A percentile compares a stretch with the other conserved stretches of the same genome.
Evolutionary conservation across 2,329 filamentous ascomycete genomes (phyloP).

Genomic region (Colletotrichum destructivum): DNA sequence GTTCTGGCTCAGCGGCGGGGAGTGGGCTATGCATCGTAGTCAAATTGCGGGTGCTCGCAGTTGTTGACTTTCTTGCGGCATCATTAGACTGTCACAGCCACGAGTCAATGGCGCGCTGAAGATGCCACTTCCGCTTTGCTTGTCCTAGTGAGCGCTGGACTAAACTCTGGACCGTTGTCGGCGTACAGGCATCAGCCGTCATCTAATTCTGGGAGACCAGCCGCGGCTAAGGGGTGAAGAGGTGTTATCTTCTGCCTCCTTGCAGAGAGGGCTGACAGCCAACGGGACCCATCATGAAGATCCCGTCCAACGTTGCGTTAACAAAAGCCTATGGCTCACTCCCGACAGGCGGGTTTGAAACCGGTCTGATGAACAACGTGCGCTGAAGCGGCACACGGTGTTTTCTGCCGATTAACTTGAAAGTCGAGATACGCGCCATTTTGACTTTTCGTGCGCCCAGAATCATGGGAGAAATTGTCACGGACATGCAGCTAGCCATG

Average conservation of each 20-base stretch:
- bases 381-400: slow-evolving; percentile 38
- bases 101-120: slow-evolving; percentile 27
- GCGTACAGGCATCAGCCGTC: slow-evolving; percentile 19
- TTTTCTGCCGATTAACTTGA: slow-evolving; percentile 21
- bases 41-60: slow-evolving; percentile 23
- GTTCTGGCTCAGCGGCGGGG: background rate
- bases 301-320: slow-evolving; percentile 44
- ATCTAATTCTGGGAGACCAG: slow-evolving; percentile 3
- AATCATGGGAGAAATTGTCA: background rate
- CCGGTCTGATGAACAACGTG: slow-evolving; percentile 37
- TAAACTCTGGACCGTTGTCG: slow-evolving; percentile 2
- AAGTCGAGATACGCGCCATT: background rate
- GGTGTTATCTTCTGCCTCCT: slow-evolving; percentile 14
- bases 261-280: slow-evolving; percentile 24
- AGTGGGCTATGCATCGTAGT: background rate
- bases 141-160: slow-evolving; percentile 6
- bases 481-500: slow-evolving; percentile 24
- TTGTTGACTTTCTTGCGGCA: slow-evolving; percentile 2
- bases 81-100: slow-evolving; percentile 15
- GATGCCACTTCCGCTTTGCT: slow-evolving; percentile 15
- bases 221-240: background rate
- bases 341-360: slow-evolving; percentile 40
- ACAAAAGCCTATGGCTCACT: slow-evolving; percentile 29
- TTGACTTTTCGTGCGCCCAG: background rate
- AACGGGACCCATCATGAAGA: slow-evolving; percentile 35